Percentiles rank a stretch among this genome's conserved stretches.
Evolutionary conservation across 768 basidiomycete genomes (phyloP).

Genomic region (Boletus rubropictus): DNA sequence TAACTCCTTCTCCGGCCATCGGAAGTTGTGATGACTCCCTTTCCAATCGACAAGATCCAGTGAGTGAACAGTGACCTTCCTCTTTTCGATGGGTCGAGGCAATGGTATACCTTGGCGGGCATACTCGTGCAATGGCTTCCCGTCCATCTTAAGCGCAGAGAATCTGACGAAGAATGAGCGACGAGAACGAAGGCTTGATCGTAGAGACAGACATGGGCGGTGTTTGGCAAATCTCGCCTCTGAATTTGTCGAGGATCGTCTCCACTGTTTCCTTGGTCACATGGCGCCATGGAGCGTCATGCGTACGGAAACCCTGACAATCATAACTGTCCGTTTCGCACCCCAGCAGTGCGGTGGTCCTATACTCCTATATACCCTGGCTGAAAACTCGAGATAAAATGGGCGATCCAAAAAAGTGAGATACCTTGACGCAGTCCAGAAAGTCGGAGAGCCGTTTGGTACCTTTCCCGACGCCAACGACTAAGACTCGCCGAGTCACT

Average conservation of each 20-base stretch:
- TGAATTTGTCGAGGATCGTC: conserved; percentile 60
- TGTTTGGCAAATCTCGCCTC: conserved; percentile 82
- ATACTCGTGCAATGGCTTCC: conserved; percentile 91
- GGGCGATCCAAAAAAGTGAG: not conserved
- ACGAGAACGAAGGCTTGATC: not conserved
- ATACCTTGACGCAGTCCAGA: conserved; percentile 84
- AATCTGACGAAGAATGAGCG: conserved; percentile 50
- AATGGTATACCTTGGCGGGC: conserved; percentile 86
- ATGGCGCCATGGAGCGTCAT: conserved; percentile 74
- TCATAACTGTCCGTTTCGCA: conserved; percentile 96
- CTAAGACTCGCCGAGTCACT: conserved; percentile 36
- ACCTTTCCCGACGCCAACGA: conserved; percentile 83
- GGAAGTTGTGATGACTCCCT: conserved; percentile 67
- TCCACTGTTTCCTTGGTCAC: conserved; percentile 77
- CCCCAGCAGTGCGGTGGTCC: conserved; percentile 84
- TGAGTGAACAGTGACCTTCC: conserved; percentile 75
- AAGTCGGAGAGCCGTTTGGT: conserved; percentile 84
- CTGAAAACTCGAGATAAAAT: conserved; percentile 14
- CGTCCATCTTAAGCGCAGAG: conserved; percentile 98
- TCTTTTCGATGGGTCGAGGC: conserved; percentile 88
- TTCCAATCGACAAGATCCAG: conserved; percentile 78
- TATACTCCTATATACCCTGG: conserved; percentile 65
- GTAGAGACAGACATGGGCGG: conserved; percentile 74
- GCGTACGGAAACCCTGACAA: conserved; percentile 77
- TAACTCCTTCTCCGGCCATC: conserved; percentile 69